Base-by-base conservation (phyloP, 495 filamentous ascomycete genomes). In the Apodospora peruviana region DNA sequence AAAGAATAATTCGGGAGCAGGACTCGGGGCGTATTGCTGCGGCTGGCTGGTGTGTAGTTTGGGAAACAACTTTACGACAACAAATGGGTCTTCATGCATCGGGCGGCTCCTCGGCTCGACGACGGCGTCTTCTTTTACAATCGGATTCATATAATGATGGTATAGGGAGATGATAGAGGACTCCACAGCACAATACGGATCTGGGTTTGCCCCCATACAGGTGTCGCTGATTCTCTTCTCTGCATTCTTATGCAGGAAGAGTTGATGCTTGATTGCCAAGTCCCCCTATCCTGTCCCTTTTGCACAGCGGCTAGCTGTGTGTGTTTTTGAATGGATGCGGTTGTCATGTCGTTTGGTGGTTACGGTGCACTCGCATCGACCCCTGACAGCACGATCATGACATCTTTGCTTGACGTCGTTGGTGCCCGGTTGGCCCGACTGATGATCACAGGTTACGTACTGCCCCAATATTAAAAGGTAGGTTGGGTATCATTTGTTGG, bases 251-350 rank as follows among this genome's bases (percentile, higher is more conserved):
- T 61, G 52, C 64, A 54, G 60, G 73, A 72, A 67, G 21, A 7
- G 86, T 87, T 80, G 81, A 93, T 59, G 87, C 87, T 95, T 88
- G 89, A 95, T 87, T 81, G 89, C 89, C 89, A 93, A 81, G 73
- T 69, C 66, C 68, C 64, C 53, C 56, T 58, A 9, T 20, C 18
- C 9, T 38, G 27, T 32, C 27, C 27, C 27, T 32, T 14, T 32
- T 18, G 23, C 27, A 25, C 25, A 11, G 22, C 49, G 25, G 29
- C 50, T 39, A 43, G 35, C 38, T 18, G 1, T 27, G 40, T 16
- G 25, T 18, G 20, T 23, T n/a, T 23, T 47, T 45, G 45, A 21
- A 19, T 32, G 20, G n/a, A 25, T n/a, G n/a, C n/a, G n/a, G n/a
- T n/a, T n/a, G n/a, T n/a, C n/a, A n/a, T n/a, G n/a, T n/a, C n/a